Evolutionary conservation across 352 stramenopile species (phyloP).

Genomic region (Phytophthora sp.): DNA sequence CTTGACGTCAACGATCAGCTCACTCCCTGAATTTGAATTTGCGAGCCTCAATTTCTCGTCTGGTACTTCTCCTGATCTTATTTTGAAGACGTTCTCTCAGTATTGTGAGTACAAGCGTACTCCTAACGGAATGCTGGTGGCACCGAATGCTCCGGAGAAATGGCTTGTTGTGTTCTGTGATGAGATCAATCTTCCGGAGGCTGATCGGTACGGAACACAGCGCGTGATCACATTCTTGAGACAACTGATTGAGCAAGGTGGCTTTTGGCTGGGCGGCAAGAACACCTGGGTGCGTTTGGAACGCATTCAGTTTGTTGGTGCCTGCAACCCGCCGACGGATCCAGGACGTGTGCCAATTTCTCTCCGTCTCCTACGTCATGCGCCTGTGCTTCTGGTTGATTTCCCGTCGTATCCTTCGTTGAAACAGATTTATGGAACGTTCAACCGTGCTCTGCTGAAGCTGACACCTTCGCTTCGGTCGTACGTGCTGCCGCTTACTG

Average conservation of each 20-base stretch:
- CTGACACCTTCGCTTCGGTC: slow-evolving; percentile 97
- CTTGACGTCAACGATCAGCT: slow-evolving; percentile 97
- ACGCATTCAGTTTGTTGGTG: slow-evolving; percentile 96
- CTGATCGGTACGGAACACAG: slow-evolving; percentile 99
- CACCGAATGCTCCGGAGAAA: slow-evolving; percentile 93
- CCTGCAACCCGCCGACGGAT: slow-evolving; percentile 99
- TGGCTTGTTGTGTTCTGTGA: slow-evolving; percentile 99
- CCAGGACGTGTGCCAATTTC: slow-evolving; percentile 97
- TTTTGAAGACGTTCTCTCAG: slow-evolving; percentile 98
- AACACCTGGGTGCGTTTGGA: slow-evolving; percentile 93
- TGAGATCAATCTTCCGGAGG: slow-evolving; percentile 99
- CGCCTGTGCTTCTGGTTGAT: slow-evolving; percentile 99
- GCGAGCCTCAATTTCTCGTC: slow-evolving; percentile 99
- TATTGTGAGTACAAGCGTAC: slow-evolving; percentile 99
- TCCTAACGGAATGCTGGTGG: slow-evolving; percentile 95
- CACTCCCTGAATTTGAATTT: slow-evolving; percentile 98
- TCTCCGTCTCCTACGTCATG: slow-evolving; percentile 97
- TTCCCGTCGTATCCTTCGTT: slow-evolving; percentile 97
- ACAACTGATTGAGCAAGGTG: slow-evolving; percentile 97
- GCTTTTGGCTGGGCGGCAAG: slow-evolving; percentile 88
- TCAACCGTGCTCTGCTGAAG: slow-evolving; percentile 98
- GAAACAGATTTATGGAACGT: slow-evolving; percentile 99
- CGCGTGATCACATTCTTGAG: slow-evolving; percentile 99
- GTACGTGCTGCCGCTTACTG: slow-evolving; percentile 96
- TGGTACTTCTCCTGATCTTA: slow-evolving; percentile 97